Base-by-base conservation (phyloP, 257 asterid genomes). In the Apocynum venetum region DNA sequence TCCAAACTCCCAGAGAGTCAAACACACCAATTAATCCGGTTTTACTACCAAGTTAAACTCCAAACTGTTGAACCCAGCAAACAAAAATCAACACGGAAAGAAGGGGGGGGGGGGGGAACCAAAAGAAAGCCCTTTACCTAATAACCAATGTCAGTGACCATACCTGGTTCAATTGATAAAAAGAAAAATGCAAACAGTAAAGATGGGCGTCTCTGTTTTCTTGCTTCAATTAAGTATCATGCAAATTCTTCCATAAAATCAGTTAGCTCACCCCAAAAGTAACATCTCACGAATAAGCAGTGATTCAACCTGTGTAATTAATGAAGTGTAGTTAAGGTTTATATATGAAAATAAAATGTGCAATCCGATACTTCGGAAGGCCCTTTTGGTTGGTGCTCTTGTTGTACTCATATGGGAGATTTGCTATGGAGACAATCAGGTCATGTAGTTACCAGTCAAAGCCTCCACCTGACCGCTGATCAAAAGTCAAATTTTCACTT, bases 191-290 rank as follows among this genome's bases (percentile, higher is more conserved):
- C 47, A 65, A 40, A 65, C 25, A 14, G 47, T 12, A 43, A 66
- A 41, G 71, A 40, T 15, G 25, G 4, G 51, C 3, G 52, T 6
- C 4, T 11, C 52, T 52, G 8, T 67, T 43, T 43, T 41, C 36
- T 67, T 43, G 13, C 36, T 51, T 20, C 73, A 60, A 41, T 4
- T 10, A 36, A 19, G 20, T 46, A 31, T 61, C 35, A 43, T n/a
- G 59, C 43, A 57, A 72, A 75, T 40, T 56, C 61, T 49, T 17
- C n/a, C 2, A 5, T 14, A 41, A 17, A 3, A 59, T 10, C 73
- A 73, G 77, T 72, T 80, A 59, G 72, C 76, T 80, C 82, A 65
- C 40, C 8, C 77, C 10, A 47, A 35, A 2, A 35, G 46, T 44
- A 65, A 47, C 9, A 7, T n/a, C 43, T 43, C 72, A 46, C 72